Evolutionary conservation across 2,329 filamentous ascomycete genomes (phyloP).

Genomic region (Botrytis paeoniae): DNA sequence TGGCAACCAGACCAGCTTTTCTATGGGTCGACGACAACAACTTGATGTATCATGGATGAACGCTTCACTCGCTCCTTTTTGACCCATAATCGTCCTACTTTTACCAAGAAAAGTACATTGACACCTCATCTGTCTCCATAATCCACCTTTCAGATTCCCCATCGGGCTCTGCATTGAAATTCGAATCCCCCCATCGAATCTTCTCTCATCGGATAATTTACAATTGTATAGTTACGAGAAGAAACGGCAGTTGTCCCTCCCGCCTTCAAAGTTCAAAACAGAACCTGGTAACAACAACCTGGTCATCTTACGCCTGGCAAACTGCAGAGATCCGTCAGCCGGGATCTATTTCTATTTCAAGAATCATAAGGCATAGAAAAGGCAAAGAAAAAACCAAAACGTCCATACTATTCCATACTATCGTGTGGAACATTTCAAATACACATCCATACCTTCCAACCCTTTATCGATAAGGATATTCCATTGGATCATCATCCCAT

Average conservation of each 20-base stretch:
- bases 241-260: background rate
- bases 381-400: background rate
- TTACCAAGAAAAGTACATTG: background rate
- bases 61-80: background rate
- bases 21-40: constrained; percentile 8
- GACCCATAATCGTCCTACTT: background rate
- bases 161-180: background rate
- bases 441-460: background rate
- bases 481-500: background rate
- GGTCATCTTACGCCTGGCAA: background rate
- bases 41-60: constrained; percentile 1
- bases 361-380: background rate
- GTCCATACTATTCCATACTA: background rate
- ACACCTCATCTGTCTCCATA: constrained; percentile 14
- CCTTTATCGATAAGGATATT: background rate
- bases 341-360: constrained; percentile 5
- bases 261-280: background rate
- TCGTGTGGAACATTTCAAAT: background rate
- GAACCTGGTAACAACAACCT: background rate
- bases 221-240: too few relatives aligned
- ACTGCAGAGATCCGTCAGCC: constrained; percentile 1
- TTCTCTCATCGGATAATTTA: background rate
- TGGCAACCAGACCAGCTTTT: background rate
- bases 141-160: background rate
- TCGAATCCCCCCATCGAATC: background rate